phyloP scores from a whole-genome alignment of 495 filamentous ascomycete genomes.

The Emericellopsis terricola region DNA sequence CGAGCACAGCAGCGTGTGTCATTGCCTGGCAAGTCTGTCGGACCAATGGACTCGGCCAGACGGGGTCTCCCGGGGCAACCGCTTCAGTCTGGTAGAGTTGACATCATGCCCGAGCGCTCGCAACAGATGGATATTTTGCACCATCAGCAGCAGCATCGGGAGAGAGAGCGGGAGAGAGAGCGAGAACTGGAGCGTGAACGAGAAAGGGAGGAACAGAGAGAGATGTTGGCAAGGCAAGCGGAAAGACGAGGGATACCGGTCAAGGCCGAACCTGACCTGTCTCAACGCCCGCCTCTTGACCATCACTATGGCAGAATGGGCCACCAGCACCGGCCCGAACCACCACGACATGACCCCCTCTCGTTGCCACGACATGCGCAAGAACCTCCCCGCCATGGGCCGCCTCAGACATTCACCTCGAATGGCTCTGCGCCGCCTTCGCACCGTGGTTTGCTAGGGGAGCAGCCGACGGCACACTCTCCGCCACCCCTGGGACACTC shows the following conservation, averaged over 20 bases:
- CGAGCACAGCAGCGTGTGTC: slow-evolving; percentile 2
- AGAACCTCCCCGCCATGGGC: slow-evolving; percentile 20
- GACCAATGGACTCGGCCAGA: no score
- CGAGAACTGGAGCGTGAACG: slow-evolving; percentile 2
- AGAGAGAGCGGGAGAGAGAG: slow-evolving; percentile 2
- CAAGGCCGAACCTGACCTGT: slow-evolving; percentile 26
- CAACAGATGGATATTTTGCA: background rate
- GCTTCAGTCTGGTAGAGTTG: no score
- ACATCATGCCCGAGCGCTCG: no score
- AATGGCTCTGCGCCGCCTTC: slow-evolving; percentile 13
- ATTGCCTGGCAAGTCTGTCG: no score
- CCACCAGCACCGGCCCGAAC: slow-evolving; percentile 9
- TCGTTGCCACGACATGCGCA: slow-evolving; percentile 19
- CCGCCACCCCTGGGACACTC: slow-evolving; percentile 1
- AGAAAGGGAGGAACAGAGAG: slow-evolving; percentile 11
- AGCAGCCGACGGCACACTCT: slow-evolving; percentile 9
- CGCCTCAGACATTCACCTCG: slow-evolving; percentile 14
- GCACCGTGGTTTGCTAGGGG: slow-evolving; percentile 13
- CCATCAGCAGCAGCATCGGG: slow-evolving; percentile 5
- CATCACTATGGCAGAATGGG: slow-evolving; percentile 7
- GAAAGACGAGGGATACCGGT: no score
- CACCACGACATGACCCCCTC: slow-evolving; percentile 17
- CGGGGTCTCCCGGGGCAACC: no score
- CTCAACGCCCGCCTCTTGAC: slow-evolving; percentile 12
- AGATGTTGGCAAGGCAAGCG: no score